These are phyloP conservation scores for Trichoderma semiorbis DNA, from an alignment of 2,329 filamentous ascomycete genomes.

Conservation along the genomic window DNA sequence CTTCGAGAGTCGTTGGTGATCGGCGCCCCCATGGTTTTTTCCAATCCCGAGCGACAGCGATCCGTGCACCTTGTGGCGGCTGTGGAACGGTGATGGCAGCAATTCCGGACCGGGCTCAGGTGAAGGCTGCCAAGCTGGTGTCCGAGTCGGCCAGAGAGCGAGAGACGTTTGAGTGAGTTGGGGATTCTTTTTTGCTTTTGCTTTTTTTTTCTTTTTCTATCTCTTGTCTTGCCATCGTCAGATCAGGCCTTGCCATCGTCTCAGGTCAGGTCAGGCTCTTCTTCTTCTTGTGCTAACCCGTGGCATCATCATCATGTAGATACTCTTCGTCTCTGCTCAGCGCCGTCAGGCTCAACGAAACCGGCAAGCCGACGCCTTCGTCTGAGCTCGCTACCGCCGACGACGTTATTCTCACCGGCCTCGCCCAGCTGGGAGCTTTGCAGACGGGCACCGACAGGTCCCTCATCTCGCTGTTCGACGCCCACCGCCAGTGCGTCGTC, in stretches of 20 bases:
- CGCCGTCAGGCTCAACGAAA: slow-evolving; percentile 25
- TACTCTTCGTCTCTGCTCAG: slow-evolving; percentile 18
- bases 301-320: not conserved
- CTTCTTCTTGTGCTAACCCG: not conserved
- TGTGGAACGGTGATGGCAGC: slow-evolving; percentile 14
- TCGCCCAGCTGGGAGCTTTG: slow-evolving; percentile 47
- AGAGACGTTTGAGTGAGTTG: slow-evolving; percentile 31
- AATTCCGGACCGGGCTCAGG: not conserved
- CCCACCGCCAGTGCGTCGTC: slow-evolving; percentile 45
- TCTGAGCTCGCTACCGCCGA: slow-evolving; percentile 27
- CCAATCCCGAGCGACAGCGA: not conserved
- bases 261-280: not conserved
- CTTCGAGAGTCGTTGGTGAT: slow-evolving; percentile 1
- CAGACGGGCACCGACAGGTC: slow-evolving; percentile 41
- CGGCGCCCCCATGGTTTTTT: slow-evolving; percentile 9
- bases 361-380: slow-evolving; percentile 24
- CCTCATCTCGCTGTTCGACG: slow-evolving; percentile 51
- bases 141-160: slow-evolving; percentile 30
- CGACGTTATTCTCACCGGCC: slow-evolving; percentile 44
- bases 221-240: not conserved
- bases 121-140: slow-evolving; percentile 9
- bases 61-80: not conserved
- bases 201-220: not conserved
- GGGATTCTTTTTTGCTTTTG: not conserved
- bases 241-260: no score